Evolutionary conservation across 1,139 yeast species (phyloP).

Genomic region (Yamadazyma friedrichii): DNA sequence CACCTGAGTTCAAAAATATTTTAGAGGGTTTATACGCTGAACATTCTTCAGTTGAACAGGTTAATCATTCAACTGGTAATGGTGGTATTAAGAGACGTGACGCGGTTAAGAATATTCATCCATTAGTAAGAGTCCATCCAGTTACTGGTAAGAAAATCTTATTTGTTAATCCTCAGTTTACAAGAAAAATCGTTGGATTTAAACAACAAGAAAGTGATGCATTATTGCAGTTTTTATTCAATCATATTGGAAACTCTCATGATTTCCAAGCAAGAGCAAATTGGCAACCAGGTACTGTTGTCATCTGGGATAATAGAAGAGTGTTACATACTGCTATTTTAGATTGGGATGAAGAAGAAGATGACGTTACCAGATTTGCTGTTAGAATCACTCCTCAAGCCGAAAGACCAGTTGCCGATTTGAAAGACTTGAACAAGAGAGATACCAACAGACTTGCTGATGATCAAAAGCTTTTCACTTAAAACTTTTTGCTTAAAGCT

Average conservation of each 20-base stretch:
- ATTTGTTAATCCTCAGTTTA: conserved; percentile 58
- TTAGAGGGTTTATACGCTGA: conserved; percentile 57
- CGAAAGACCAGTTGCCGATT: conserved; percentile 40
- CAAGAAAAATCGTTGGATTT: conserved; percentile 59
- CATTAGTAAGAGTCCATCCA: conserved; percentile 67
- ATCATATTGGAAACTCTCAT: conserved; percentile 43
- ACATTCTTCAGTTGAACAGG: conserved; percentile 69
- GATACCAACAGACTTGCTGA: conserved; percentile 12
- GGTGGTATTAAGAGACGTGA: conserved; percentile 64
- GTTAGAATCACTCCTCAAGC: conserved; percentile 69
- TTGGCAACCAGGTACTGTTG: conserved; percentile 52
- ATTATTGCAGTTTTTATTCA: conserved; percentile 50
- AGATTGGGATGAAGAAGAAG: conserved; percentile 48
- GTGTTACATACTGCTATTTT: conserved; percentile 59
- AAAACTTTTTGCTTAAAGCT: too few relatives aligned
- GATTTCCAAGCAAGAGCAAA: conserved; percentile 39
- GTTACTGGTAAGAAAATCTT: conserved; percentile 61
- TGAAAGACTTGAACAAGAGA: conserved; percentile 29
- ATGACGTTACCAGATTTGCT: conserved; percentile 59
- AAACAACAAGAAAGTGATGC: conserved; percentile 63
- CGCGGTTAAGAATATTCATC: conserved; percentile 59
- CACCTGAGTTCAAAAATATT: conserved; percentile 57
- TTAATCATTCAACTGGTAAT: conserved; percentile 43
- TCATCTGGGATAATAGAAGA: conserved; percentile 70
- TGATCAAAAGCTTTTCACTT: too few relatives aligned